Evolutionary conservation across 1,284 basidiomycete species (phyloP), one percentile per base, ranked within the genome.

Genomic region (Boletus calvinii): DNA sequence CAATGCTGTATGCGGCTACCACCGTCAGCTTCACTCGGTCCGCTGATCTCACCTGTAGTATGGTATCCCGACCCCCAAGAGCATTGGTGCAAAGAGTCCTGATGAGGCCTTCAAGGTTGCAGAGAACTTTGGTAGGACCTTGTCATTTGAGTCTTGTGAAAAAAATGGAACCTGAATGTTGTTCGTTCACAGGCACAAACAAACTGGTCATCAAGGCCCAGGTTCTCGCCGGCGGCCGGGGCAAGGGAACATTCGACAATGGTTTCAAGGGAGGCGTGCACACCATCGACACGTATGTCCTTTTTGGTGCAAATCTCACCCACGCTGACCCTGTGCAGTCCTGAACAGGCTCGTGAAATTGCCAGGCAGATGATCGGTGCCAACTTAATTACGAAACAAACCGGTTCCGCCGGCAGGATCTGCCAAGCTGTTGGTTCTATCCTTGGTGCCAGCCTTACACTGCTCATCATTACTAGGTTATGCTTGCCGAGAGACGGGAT

Each of bases 311-410:
- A 15, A 1, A 13, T 30, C 2, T 31, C 15, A 11, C 37, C 26
- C 36, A 56, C 56, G 39, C 46, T 48, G 54, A 48, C 42, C 38
- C 49, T 48, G 26, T 41, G 18, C 65, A 97, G 94, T 57, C 88
- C 95, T 31, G 84, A 90, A 59, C 85, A 98, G 71, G 97, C 95
- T 37, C 82, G 86, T 68, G 90, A 96, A 49, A 83, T 84, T 62
- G 96, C 97, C 17, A 73, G 75, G 61, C 87, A 96, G 77, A 99
- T 99, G 97, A 84, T 99, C 57, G 95, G 95, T 51, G 80, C 90
- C 58, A 92, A 92, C 60, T 85, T 99, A 64, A 98, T 99, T 78
- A 99, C 97, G 59, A 99, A 99, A 74, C 97, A 99, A 74, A 99
- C 97, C 20, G 97, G 97, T 62, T 90, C 90, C 53, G 87, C 69